Evolutionary conservation across 1,284 basidiomycete species (phyloP).

Genomic region (Boletus subluridellus): DNA sequence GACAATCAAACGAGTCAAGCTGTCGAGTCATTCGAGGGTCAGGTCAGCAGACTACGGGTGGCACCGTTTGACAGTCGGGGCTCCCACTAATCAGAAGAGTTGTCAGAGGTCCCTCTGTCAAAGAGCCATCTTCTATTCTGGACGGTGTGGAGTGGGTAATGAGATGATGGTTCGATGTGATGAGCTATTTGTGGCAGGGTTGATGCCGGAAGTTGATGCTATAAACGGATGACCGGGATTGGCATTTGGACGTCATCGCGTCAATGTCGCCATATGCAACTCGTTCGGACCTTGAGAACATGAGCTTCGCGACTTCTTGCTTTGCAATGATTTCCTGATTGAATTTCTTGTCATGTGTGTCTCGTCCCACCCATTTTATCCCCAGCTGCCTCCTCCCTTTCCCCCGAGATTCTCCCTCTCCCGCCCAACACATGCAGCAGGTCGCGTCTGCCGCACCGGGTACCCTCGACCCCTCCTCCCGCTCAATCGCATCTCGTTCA

Average conservation of each 20-base stretch:
- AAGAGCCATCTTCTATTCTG: background rate
- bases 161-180: too few relatives aligned
- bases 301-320: background rate
- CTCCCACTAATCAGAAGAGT: too few relatives aligned
- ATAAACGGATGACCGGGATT: background rate
- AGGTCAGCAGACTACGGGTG: too few relatives aligned
- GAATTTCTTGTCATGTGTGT: background rate
- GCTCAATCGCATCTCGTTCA: slow-evolving; percentile 29
- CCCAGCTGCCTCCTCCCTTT: too few relatives aligned
- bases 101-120: background rate
- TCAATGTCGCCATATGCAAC: background rate
- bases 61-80: too few relatives aligned
- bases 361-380: background rate
- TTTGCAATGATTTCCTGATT: background rate
- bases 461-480: slow-evolving; percentile 29
- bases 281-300: background rate
- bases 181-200: too few relatives aligned
- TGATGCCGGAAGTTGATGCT: too few relatives aligned
- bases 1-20: background rate
- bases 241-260: background rate
- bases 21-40: background rate
- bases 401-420: background rate
- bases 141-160: too few relatives aligned
- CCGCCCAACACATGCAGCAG: slow-evolving; percentile 40
- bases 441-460: slow-evolving; percentile 34